Evolutionary conservation across 2,329 filamentous ascomycete species (phyloP), one percentile per base, ranked within the genome.

Genomic region (Anisogramma anomala): DNA sequence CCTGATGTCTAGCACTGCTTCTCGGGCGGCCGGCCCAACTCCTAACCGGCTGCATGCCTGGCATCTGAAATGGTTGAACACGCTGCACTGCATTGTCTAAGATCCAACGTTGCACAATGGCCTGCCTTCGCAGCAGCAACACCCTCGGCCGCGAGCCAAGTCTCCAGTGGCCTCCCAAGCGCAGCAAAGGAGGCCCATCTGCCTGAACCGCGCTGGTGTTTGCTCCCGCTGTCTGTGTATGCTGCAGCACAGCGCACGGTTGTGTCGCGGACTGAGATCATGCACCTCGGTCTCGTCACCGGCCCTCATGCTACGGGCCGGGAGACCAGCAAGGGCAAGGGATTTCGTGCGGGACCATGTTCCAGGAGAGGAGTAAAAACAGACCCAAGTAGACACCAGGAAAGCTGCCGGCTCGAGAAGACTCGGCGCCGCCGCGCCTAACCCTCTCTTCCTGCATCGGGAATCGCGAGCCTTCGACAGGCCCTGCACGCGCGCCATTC

Each of bases 51-150:
- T 6, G 30, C 30, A 17, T 18, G 30, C 30, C 22, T 27, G 34
- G 19, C 28, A 45, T 42, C 38, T 45, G 34, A 31, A 5, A 27
- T 39, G 15, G 27, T 14, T 43, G 28, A 19, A 34, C 40, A 37
- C 28, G 11, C 11, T 31, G 22, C 36, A 39, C 33, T 25, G 36
- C 41, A 34, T 31, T 46, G 40, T 46, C 40, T 43, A 28, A 46
- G 43, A 43, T 46, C 40, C 36, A 30, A 28, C 14, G 40, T 46
- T 13, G 13, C 36, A 46, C 43, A 30, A n/a, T n/a, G n/a, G n/a
- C n/a, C n/a, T n/a, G n/a, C n/a, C n/a, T n/a, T n/a, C n/a, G n/a
- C n/a, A n/a, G n/a, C n/a, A n/a, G n/a, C n/a, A n/a, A n/a, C n/a
- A n/a, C n/a, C n/a, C n/a, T n/a, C n/a, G 22, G 22, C 22, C 30